These are phyloP conservation scores for Orbilia ellipsospora DNA, from an alignment of 2,329 filamentous ascomycete species.

Conservation along the genomic window DNA sequence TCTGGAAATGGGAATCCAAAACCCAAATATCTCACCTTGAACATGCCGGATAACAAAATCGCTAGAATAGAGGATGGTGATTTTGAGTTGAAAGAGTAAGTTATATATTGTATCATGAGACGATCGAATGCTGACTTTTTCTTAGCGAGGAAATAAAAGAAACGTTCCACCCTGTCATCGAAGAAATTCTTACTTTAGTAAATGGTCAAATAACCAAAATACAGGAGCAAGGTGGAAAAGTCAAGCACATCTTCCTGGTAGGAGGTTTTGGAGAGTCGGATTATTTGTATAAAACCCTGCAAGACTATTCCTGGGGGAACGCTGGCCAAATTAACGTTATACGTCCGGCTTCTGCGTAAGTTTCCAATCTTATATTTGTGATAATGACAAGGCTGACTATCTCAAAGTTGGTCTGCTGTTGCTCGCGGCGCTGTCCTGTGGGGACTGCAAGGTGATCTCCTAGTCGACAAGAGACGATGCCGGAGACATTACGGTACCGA, in stretches of 20 bases:
- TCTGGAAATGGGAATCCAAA: slow-evolving; percentile 32
- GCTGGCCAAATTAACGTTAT: slow-evolving; percentile 41
- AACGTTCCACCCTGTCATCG: slow-evolving; percentile 41
- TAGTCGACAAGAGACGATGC: slow-evolving; percentile 51
- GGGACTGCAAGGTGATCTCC: slow-evolving; percentile 50
- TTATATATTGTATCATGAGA: background rate
- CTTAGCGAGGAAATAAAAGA: slow-evolving; percentile 51
- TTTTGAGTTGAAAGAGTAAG: slow-evolving; percentile 49
- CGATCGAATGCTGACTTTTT: background rate
- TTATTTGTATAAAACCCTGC: slow-evolving; percentile 38
- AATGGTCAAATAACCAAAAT: slow-evolving; percentile 43
- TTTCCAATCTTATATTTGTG: background rate
- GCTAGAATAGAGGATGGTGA: slow-evolving; percentile 50
- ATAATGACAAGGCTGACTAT: too few species aligned
- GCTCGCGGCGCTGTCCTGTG: slow-evolving; percentile 50
- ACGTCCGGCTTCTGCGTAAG: slow-evolving; percentile 44
- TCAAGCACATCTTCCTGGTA: slow-evolving; percentile 48
- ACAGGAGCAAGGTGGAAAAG: slow-evolving; percentile 44
- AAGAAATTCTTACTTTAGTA: slow-evolving; percentile 42
- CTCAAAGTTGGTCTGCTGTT: slow-evolving; percentile 39
- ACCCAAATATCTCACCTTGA: slow-evolving; percentile 47
- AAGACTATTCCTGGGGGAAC: slow-evolving; percentile 29
- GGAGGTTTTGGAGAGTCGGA: slow-evolving; percentile 53
- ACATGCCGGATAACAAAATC: slow-evolving; percentile 26
- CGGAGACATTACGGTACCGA: slow-evolving; percentile 53